Base-by-base conservation (phyloP, 306 rosid species). In the Glycine latifolia region DNA sequence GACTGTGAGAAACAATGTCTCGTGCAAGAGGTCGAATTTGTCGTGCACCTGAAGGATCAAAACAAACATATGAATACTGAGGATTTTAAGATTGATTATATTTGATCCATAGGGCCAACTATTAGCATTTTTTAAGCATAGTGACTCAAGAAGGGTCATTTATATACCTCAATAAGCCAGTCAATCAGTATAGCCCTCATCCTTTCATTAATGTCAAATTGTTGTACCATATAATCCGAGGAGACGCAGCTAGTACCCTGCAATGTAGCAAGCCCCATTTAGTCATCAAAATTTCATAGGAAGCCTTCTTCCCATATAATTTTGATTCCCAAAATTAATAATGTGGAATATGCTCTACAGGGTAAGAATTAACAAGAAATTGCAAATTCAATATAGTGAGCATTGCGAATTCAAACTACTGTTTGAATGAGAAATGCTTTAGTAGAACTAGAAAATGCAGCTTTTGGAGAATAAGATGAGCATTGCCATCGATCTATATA, bases 181-280 rank as follows among this genome's bases (percentile, higher is more conserved):
- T 96, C 99, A 82, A 96, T 81, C 4, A 96, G 85, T 78, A 96
- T 93, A 13, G 97, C 88, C 65, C 99, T 93, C 99, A 96, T 96
- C 91, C 84, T 96, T 86, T 93, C 94, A 83, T 93, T 96, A 75
- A 96, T 89, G 91, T 96, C 99, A 79, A 20, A 41, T 81, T 93
- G 99, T 73, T 90, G 87, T 31, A 75, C 81, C 97, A 96, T 89
- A 62, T 96, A 96, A 75, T 73, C 67, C 0, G 91, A 91, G 16
- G 92, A 76, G 78, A 87, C 98, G 80, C 91, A 92, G 84, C 94
- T 70, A 16, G 68, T 44, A 63, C 79, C 71, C 99, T 96, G 91
- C 90, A 88, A 33, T 20, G 83, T 78, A 73, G 66, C 5, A 44
- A 84, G 35, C 46, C 11, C 2, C 8, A 16, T 75, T 75, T 46